phyloP scores from a whole-genome alignment of 441 rosid genomes.

The Heliophila coronopifolia region DNA sequence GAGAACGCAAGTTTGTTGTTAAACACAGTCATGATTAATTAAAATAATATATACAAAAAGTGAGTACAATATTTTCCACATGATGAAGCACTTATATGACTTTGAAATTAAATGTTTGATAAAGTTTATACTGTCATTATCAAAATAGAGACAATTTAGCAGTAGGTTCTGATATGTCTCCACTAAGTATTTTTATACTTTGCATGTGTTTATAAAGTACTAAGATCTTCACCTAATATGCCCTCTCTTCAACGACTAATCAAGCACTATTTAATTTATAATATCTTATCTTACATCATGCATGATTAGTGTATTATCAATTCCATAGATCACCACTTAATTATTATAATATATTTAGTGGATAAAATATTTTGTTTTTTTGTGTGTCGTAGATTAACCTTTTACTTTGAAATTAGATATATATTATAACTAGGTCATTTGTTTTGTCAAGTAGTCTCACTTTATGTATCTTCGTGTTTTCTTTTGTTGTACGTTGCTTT shows the following conservation, averaged over 20 bases:
- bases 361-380: too few relatives aligned
- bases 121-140: constrained; percentile 17
- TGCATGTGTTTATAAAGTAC: constrained; percentile 34
- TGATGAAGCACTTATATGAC: constrained; percentile 19
- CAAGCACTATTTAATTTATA: constrained; percentile 15
- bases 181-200: constrained; percentile 20
- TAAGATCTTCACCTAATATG: constrained; percentile 29
- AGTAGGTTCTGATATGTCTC: constrained; percentile 27
- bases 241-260: constrained; percentile 17
- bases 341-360: not conserved
- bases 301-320: constrained; percentile 5
- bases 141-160: constrained; percentile 25
- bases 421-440: not conserved
- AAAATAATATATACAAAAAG: not conserved
- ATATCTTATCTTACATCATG: constrained; percentile 18
- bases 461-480: constrained; percentile 19
- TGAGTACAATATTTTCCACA: constrained; percentile 21
- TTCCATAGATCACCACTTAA: constrained; percentile 12
- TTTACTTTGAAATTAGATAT: constrained; percentile 6
- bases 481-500: constrained; percentile 16
- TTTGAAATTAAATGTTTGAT: not conserved
- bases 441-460: constrained; percentile 8
- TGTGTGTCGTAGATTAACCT: not conserved
- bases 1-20: too few relatives aligned
- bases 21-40: not conserved